phyloP scores from a whole-genome alignment of 2,329 filamentous ascomycete genomes.

The Madurella fahalii region DNA sequence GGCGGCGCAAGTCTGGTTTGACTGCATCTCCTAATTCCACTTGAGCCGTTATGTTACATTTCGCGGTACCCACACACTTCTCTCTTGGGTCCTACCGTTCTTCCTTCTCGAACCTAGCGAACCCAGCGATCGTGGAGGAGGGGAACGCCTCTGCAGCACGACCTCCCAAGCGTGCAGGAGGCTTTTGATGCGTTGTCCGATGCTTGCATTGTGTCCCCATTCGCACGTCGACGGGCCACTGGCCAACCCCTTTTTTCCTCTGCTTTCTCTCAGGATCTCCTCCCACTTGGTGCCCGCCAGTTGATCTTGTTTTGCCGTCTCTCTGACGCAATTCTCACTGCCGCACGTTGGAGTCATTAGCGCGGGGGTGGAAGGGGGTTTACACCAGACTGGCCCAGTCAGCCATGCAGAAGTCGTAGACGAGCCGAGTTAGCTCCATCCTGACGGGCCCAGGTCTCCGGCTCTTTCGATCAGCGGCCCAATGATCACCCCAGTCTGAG shows the following conservation, averaged over 20 bases:
- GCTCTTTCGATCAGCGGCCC: constrained; percentile 19
- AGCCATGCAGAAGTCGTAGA: constrained; percentile 18
- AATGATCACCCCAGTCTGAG: constrained; percentile 13
- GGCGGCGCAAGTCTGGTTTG: constrained; percentile 26
- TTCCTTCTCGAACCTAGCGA: constrained; percentile 22
- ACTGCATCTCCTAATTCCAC: constrained; percentile 27
- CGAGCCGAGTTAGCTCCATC: constrained; percentile 17
- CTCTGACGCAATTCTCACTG: constrained; percentile 17
- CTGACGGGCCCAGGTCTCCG: constrained; percentile 21
- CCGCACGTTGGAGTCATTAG: constrained; percentile 10
- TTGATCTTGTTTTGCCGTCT: background rate
- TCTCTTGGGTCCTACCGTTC: constrained; percentile 8
- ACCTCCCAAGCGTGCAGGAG: constrained; percentile 19
- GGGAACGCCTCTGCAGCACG: constrained; percentile 12
- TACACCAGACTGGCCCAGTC: constrained; percentile 13
- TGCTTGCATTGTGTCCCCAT: constrained; percentile 20
- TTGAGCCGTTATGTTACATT: constrained; percentile 27
- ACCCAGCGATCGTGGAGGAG: constrained; percentile 11
- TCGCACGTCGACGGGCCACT: constrained; percentile 8
- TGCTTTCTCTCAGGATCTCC: constrained; percentile 1
- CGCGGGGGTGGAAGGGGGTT: constrained; percentile 1
- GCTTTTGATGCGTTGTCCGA: constrained; percentile 27
- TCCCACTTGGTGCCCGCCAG: background rate
- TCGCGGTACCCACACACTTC: constrained; percentile 21
- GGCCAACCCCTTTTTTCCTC: constrained; percentile 6